Base-by-base conservation (phyloP, 371 early-diverging fungal species). In the Conidiobolus incongruus region DNA sequence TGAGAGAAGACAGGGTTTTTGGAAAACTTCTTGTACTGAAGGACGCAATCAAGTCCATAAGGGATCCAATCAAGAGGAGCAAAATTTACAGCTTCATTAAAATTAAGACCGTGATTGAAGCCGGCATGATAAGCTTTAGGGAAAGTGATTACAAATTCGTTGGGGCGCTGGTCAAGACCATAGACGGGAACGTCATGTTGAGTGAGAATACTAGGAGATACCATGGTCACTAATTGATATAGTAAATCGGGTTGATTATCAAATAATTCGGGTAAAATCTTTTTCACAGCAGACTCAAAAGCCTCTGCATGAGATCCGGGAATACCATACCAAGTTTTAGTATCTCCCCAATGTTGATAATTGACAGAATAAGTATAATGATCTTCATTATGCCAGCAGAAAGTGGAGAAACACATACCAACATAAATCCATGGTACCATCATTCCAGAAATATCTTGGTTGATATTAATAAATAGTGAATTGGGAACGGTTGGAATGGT, bases 361-460 rank as follows among this genome's bases (percentile, higher is more conserved):
- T 93, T 93, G 61, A 92, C 75, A 6, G 87, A 85, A 48, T 89
- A 92, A 2, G 86, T 85, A 55, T 77, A 87, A 53, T 93, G 92
- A 52, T 93, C 93, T 56, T 94, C 95, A 29, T 79, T 81, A 51
- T 93, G 93, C 95, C 95, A 94, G 58, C 93, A 91, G 50, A 92
- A 93, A 1, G 92, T 84, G 30, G 85, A 81, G 49, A 93, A 89
- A 45, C 74, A 74, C 89, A 87, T 87, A 28, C 95, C 95, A 3
- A 92, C 77, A 49, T 94, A 93, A 8, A 94, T 56, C 91, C 94
- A 93, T 17, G 95, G 95, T 1, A 80, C 68, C 80, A 81, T 89
- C 83, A 93, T 85, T 3, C 92, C 94, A 15, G 81, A 74, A 21
- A 91, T 88, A 26, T 29, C 19, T 28, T 76, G 70, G 32, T 75